These are phyloP conservation scores for Gracilaria caudata DNA, from an alignment of 23 red algal species.

Conservation along the genomic window DNA sequence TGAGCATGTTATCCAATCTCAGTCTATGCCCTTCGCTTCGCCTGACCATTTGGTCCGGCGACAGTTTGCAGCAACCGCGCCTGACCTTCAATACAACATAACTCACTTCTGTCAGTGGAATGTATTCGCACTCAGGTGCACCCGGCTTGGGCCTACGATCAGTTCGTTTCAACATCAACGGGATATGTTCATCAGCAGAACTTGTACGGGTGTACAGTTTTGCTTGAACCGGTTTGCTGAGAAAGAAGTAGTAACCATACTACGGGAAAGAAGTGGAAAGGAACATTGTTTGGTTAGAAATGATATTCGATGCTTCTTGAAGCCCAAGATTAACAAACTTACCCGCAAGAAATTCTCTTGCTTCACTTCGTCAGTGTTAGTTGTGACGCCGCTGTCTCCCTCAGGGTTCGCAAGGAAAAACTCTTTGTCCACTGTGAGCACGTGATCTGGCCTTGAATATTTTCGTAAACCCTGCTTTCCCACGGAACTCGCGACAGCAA, in stretches of 20 bases:
- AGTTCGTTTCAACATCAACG: slow-evolving; percentile 22
- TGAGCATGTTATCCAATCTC: slow-evolving; percentile 41
- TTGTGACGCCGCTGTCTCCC: background rate
- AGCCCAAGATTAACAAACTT: background rate
- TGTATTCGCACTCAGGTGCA: background rate
- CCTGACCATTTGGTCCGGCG: background rate
- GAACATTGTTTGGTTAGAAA: background rate
- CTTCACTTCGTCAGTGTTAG: background rate
- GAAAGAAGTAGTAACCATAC: slow-evolving; percentile 50
- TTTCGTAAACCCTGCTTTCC: slow-evolving; percentile 14
- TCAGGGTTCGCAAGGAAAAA: slow-evolving; percentile 9
- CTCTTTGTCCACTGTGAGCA: slow-evolving; percentile 13
- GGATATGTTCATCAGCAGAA: background rate
- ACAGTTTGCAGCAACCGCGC: slow-evolving; percentile 5
- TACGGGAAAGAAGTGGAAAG: background rate
- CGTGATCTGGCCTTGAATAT: slow-evolving; percentile 35
- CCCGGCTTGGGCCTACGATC: background rate
- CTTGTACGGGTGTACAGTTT: slow-evolving; percentile 20
- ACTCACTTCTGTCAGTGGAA: slow-evolving; percentile 30
- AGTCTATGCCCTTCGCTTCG: slow-evolving; percentile 12
- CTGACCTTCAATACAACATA: slow-evolving; percentile 38
- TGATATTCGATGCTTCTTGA: background rate
- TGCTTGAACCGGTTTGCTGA: background rate
- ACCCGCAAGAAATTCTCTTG: slow-evolving; percentile 30
- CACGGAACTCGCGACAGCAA: slow-evolving; percentile 24